Conservation (phyloP, 495 filamentous ascomycete species). For the Trichodelitschia bisporula region DNA sequence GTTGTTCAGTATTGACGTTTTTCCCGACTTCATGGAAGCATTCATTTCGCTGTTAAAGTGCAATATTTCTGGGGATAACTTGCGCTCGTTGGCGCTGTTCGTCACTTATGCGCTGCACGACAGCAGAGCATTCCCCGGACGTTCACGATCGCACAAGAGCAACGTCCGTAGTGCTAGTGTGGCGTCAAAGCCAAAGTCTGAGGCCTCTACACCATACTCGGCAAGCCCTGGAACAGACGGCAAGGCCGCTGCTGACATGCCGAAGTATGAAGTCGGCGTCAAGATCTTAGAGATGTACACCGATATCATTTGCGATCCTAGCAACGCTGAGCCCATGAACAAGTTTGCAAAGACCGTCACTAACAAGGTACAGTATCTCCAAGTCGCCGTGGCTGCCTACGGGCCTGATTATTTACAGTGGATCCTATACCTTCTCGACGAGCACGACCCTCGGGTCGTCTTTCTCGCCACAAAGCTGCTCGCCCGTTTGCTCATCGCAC, state of each 20-base stretch:
- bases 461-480: slow-evolving; percentile 64
- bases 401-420: slow-evolving; percentile 37
- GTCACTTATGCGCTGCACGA: slow-evolving; percentile 82
- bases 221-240: slow-evolving; percentile 7
- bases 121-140: slow-evolving; percentile 19
- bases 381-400: slow-evolving; percentile 5
- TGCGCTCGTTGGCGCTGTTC: slow-evolving; percentile 72
- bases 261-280: slow-evolving; percentile 33
- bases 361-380: slow-evolving; percentile 42
- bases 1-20: slow-evolving; percentile 38
- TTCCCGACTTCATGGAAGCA: slow-evolving; percentile 50
- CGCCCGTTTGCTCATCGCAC: slow-evolving; percentile 56
- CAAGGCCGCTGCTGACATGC: slow-evolving; percentile 4
- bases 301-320: slow-evolving; percentile 53
- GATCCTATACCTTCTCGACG: slow-evolving; percentile 80
- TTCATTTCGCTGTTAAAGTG: slow-evolving; percentile 55
- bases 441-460: slow-evolving; percentile 64
- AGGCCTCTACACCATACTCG: slow-evolving; percentile 7
- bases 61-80: slow-evolving; percentile 55
- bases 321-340: slow-evolving; percentile 36
- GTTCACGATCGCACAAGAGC: slow-evolving; percentile 21
- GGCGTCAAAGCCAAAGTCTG: too few species aligned
- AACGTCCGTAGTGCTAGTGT: slow-evolving; percentile 12
- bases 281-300: slow-evolving; percentile 62
- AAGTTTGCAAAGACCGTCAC: slow-evolving; percentile 91